Evolutionary conservation across 768 basidiomycete genomes (phyloP).

Genomic region (Podaxis carcinomalis): DNA sequence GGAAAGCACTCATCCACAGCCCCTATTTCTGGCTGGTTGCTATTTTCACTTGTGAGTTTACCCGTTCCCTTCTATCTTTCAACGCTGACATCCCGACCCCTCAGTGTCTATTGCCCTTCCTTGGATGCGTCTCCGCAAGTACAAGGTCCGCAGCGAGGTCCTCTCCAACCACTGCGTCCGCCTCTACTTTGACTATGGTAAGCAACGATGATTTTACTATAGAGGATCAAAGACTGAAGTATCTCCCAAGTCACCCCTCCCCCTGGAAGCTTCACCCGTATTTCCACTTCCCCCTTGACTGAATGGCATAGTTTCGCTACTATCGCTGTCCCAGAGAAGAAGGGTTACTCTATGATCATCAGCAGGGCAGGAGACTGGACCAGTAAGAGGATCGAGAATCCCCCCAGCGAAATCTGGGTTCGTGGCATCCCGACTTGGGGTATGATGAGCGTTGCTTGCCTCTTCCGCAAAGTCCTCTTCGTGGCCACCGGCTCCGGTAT

Average conservation of each 20-base stretch:
- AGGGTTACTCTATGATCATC: conserved; percentile 48
- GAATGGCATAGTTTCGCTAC: conserved; percentile 53
- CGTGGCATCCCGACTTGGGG: conserved; percentile 50
- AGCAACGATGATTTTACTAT: conserved; percentile 32
- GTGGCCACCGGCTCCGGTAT: conserved; percentile 55
- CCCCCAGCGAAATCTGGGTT: conserved; percentile 49
- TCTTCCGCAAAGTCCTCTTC: conserved; percentile 48
- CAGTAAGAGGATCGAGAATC: conserved; percentile 38
- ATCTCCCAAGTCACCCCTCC: conserved; percentile 11
- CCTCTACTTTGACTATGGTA: conserved; percentile 46
- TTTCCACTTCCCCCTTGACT: conserved; percentile 35
- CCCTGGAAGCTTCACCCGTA: conserved; percentile 14
- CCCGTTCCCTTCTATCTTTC: conserved; percentile 9
- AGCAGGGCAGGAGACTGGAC: conserved; percentile 60
- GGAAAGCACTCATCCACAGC: conserved; percentile 37
- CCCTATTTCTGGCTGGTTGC: conserved; percentile 45
- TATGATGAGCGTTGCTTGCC: conserved; percentile 41
- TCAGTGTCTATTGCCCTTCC: conserved; percentile 41
- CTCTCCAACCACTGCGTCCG: conserved; percentile 52
- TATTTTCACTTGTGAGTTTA: conserved; percentile 21
- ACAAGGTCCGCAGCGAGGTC: conserved; percentile 42
- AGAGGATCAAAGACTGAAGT: background rate
- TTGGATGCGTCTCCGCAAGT: conserved; percentile 47
- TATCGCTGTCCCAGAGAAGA: conserved; percentile 29
- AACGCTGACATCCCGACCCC: conserved; percentile 9